These are phyloP conservation scores for Thraustotheca clavata DNA, from an alignment of 352 stramenopile genomes.

Conservation along the genomic window DNA sequence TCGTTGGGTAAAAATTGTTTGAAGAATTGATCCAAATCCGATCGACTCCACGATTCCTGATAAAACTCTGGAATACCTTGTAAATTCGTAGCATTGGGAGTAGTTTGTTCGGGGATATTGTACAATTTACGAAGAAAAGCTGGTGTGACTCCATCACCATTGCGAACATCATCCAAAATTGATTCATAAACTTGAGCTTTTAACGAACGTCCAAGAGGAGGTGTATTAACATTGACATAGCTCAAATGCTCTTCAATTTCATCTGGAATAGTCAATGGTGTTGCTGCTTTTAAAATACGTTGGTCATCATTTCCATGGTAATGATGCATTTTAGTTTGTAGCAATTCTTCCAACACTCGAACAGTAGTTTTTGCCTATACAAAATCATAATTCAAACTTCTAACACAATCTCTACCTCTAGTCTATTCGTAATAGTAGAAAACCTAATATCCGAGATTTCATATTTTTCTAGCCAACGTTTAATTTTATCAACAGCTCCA, in stretches of 20 bases:
- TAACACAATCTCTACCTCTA: conserved; percentile 10
- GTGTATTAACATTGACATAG: conserved; percentile 31
- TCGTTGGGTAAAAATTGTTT: conserved; percentile 36
- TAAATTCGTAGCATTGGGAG: conserved; percentile 49
- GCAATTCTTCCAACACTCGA: conserved; percentile 37
- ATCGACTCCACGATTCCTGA: conserved; percentile 45
- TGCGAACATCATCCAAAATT: background rate
- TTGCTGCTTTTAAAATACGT: conserved; percentile 36
- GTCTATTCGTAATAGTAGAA: conserved; percentile 1
- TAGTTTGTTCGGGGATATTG: conserved; percentile 50
- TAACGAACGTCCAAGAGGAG: conserved; percentile 29
- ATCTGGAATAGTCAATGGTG: conserved; percentile 32
- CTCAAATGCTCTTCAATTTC: conserved; percentile 33
- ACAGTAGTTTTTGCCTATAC: conserved; percentile 33
- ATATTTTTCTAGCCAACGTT: conserved; percentile 3
- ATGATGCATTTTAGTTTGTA: conserved; percentile 45
- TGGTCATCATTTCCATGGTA: conserved; percentile 28
- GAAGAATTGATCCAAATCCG: conserved; percentile 53
- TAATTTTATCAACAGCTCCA: background rate
- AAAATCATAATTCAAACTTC: conserved; percentile 20
- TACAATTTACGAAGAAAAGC: conserved; percentile 48
- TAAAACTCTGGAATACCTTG: conserved; percentile 76
- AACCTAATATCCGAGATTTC: background rate
- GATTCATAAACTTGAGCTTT: background rate
- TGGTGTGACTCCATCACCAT: conserved; percentile 26